These are phyloP conservation scores for Marasmius fiardii DNA, from an alignment of 1,284 basidiomycete genomes.

Conservation along the genomic window DNA sequence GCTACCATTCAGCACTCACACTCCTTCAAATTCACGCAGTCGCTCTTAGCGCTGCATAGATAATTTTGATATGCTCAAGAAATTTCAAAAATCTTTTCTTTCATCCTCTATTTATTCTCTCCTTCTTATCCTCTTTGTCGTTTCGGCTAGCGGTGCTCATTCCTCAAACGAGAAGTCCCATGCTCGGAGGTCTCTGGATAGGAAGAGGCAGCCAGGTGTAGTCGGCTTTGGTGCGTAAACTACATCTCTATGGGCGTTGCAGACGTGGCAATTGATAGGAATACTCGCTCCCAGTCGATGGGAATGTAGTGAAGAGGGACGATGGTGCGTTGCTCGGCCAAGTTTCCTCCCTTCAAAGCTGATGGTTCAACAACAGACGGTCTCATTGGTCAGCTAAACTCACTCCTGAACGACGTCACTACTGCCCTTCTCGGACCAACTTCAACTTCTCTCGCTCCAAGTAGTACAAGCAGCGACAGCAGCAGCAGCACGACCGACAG, in stretches of 20 bases:
- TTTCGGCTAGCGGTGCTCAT: constrained; percentile 31
- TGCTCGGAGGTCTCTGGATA: constrained; percentile 35
- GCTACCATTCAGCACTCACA: constrained; percentile 7
- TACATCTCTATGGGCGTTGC: not conserved
- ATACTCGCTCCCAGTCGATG: not conserved
- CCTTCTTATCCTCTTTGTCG: constrained; percentile 23
- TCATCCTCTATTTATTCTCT: constrained; percentile 10
- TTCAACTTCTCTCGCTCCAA: not conserved
- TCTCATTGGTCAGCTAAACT: not conserved
- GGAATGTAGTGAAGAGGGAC: not conserved
- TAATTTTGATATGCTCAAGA: not conserved
- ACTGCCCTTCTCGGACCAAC: not conserved
- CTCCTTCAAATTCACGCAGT: constrained; percentile 10
- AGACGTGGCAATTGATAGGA: not conserved
- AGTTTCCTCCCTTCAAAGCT: no score
- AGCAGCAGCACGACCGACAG: not conserved
- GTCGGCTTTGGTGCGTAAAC: constrained; percentile 18
- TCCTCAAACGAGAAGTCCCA: constrained; percentile 34
- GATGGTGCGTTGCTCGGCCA: not conserved
- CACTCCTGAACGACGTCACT: not conserved
- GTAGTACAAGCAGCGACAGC: not conserved
- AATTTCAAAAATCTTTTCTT: constrained; percentile 2
- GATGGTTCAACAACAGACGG: no score
- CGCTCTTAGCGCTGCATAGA: constrained; percentile 7
- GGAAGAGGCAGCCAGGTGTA: not conserved